A percentile compares a stretch with the other conserved stretches of the same genome.
Conservation (phyloP, 1,284 basidiomycete genomes). For the Sporisorium iseilematis-ciliati region DNA sequence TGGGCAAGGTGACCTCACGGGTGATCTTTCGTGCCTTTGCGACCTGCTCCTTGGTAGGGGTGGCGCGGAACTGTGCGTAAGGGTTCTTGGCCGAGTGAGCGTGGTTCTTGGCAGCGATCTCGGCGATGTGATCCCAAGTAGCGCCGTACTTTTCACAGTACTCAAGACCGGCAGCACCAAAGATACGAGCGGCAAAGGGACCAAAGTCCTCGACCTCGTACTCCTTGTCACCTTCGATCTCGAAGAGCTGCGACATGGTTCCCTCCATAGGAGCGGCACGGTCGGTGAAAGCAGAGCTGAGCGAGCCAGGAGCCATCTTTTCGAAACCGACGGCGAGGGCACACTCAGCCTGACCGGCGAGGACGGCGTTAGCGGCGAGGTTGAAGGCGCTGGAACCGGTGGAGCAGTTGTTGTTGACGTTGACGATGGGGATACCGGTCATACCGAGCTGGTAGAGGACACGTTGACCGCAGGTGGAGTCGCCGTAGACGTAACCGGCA, state of each 20-base stretch:
- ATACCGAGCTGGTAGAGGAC: constrained; percentile 87
- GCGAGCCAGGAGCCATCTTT: constrained; percentile 76
- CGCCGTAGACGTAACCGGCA: constrained; percentile 76
- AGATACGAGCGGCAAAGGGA: constrained; percentile 80
- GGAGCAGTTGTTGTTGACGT: constrained; percentile 78
- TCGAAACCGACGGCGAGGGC: constrained; percentile 87
- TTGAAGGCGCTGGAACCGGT: constrained; percentile 65
- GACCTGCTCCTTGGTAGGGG: constrained; percentile 50
- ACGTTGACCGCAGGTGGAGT: constrained; percentile 79
- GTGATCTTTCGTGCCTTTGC: constrained; percentile 73
- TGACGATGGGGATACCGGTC: constrained; percentile 85
- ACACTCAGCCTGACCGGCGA: constrained; percentile 80
- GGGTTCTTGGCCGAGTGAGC: constrained; percentile 84
- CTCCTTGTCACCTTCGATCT: constrained; percentile 74
- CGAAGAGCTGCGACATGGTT: constrained; percentile 72
- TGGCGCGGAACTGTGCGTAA: constrained; percentile 80
- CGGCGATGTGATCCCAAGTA: constrained; percentile 78
- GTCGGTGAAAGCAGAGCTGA: constrained; percentile 80
- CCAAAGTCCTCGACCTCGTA: constrained; percentile 76
- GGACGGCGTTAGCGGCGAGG: constrained; percentile 69
- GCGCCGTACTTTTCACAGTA: constrained; percentile 83
- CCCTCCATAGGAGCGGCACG: constrained; percentile 75
- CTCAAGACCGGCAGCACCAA: constrained; percentile 82
- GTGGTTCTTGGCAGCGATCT: constrained; percentile 84
- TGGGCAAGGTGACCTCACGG: constrained; percentile 82